Conservation (phyloP, 2,329 filamentous ascomycete genomes). For the Lachnellula subtilissima region DNA sequence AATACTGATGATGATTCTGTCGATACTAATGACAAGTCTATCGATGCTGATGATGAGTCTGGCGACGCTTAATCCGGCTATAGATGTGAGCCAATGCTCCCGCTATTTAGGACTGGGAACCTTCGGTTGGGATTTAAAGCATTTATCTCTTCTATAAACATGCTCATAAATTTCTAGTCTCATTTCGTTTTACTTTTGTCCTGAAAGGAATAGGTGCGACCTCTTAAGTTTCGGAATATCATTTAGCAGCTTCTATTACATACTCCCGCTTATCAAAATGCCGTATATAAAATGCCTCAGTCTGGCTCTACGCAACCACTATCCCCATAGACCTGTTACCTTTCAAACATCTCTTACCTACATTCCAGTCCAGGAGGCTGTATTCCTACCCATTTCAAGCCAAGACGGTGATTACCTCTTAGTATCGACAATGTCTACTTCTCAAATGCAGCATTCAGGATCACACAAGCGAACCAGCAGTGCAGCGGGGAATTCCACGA, state of each 20-base stretch:
- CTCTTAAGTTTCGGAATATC: background rate
- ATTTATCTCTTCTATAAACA: too few species aligned
- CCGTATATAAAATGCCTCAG: background rate
- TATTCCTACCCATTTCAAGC: background rate
- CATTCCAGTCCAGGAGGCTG: too few species aligned
- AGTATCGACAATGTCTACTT: background rate
- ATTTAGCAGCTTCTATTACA: background rate
- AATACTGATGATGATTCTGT: constrained; percentile 38
- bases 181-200: background rate
- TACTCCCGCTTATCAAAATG: background rate
- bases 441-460: background rate
- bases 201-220: background rate
- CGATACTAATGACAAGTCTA: constrained; percentile 34
- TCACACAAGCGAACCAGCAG: background rate
- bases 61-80: constrained; percentile 27
- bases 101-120: background rate
- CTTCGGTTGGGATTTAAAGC: background rate
- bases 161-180: too few species aligned
- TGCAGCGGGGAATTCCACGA: background rate
- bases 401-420: background rate
- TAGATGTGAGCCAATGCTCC: background rate
- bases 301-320: background rate
- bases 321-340: background rate
- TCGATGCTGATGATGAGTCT: constrained; percentile 39
- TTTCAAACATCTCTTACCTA: background rate